Percentiles rank a stretch among this genome's conserved stretches.
phyloP scores from a whole-genome alignment of 768 basidiomycete genomes.

The Clavaria fumosa region DNA sequence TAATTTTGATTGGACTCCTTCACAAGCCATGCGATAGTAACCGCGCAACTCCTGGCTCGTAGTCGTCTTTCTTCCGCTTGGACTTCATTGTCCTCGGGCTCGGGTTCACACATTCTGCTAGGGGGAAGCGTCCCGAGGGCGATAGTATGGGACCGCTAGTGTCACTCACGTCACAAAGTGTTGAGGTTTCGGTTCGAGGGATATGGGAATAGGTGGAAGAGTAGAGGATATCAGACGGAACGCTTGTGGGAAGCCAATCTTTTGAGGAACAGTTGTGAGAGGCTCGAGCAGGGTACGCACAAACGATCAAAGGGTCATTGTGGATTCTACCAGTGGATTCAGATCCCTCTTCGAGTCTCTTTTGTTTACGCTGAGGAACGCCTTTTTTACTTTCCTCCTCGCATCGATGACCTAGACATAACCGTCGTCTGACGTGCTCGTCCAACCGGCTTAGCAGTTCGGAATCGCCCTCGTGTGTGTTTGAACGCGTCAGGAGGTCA shows the following conservation, averaged over 20 bases:
- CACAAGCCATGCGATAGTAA: conserved; percentile 22
- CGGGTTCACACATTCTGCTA: conserved; percentile 32
- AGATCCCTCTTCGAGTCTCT: not conserved
- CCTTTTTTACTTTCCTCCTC: not conserved
- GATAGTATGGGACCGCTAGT: not conserved
- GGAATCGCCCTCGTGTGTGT: conserved; percentile 22
- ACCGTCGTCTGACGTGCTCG: not conserved
- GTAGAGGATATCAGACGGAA: conserved; percentile 36
- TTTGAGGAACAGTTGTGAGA: not conserved
- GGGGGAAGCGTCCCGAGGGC: not conserved
- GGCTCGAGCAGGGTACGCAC: not conserved
- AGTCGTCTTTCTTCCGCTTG: conserved; percentile 28
- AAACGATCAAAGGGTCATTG: not conserved
- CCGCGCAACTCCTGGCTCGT: conserved; percentile 25
- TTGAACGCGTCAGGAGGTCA: too few species aligned
- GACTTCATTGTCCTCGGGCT: conserved; percentile 29
- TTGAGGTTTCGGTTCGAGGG: conserved; percentile 27
- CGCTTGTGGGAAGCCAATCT: conserved; percentile 14
- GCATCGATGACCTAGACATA: not conserved
- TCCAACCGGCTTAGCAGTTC: not conserved
- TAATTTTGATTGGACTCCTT: conserved; percentile 11
- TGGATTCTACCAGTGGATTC: not conserved
- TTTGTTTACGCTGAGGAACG: not conserved
- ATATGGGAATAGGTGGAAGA: conserved; percentile 23
- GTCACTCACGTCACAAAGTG: conserved; percentile 24